Evolutionary conservation across 176 grass and related monocot genomes (phyloP).

Genomic region (Echinochloa phyllopogon): DNA sequence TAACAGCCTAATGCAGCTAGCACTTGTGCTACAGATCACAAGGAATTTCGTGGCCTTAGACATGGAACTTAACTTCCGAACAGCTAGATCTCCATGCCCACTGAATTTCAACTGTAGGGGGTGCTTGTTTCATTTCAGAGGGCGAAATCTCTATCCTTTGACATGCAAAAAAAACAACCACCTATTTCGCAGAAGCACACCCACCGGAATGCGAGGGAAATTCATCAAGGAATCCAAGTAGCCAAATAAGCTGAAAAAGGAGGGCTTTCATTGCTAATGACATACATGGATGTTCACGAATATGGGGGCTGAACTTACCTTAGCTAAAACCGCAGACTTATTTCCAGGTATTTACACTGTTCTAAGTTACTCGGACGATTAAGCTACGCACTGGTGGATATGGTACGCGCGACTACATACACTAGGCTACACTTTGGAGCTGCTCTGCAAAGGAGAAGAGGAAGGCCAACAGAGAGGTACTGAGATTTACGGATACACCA

Average conservation of each 20-base stretch:
- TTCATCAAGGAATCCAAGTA: background rate
- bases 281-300: background rate
- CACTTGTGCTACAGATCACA: background rate
- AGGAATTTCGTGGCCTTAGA: background rate
- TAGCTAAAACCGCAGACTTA: constrained; percentile 33
- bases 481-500: constrained; percentile 16
- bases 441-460: background rate
- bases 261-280: background rate
- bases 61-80: background rate
- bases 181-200: too few species aligned
- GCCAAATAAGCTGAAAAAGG: background rate
- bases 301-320: constrained; percentile 23
- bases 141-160: background rate
- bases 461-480: background rate
- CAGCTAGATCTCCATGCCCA: background rate
- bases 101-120: background rate
- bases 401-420: constrained; percentile 35
- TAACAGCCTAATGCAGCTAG: too few species aligned
- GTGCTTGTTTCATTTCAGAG: background rate
- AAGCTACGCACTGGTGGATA: constrained; percentile 27
- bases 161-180: background rate
- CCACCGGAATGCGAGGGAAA: background rate
- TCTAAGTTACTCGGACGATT: constrained; percentile 43
- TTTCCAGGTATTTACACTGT: constrained; percentile 54
- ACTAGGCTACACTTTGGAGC: constrained; percentile 31